These are phyloP conservation scores for Microglena sp. DNA, from an alignment of 139 green algal genomes.

Conservation along the genomic window DNA sequence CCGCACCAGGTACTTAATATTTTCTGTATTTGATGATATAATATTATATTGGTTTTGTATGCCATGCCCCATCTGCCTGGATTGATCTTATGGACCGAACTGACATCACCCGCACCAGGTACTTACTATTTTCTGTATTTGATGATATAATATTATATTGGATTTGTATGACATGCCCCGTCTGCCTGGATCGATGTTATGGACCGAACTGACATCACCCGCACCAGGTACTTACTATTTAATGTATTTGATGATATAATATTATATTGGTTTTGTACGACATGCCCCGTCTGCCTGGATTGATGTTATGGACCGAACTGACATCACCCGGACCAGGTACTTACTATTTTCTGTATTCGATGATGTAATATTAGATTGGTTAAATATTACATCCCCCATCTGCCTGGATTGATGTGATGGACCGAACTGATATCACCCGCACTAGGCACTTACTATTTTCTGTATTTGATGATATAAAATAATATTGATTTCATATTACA, in stretches of 20 bases:
- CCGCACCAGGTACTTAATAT: slow-evolving; percentile 25
- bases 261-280: too few species aligned
- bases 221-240: slow-evolving; percentile 23
- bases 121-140: too few species aligned
- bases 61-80: too few species aligned
- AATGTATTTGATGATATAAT: too few species aligned
- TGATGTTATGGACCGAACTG: slow-evolving; percentile 7
- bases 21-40: too few species aligned
- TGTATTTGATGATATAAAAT: too few species aligned
- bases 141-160: too few species aligned
- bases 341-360: too few species aligned
- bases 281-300: too few species aligned
- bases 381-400: slow-evolving; percentile 78
- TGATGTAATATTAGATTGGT: too few species aligned
- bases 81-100: slow-evolving; percentile 9
- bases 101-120: background rate
- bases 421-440: slow-evolving; percentile 47
- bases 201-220: slow-evolving; percentile 50
- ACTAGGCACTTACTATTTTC: slow-evolving; percentile 21
- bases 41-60: too few species aligned
- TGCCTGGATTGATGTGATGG: slow-evolving; percentile 85
- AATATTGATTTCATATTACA: too few species aligned
- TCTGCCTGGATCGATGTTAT: slow-evolving; percentile 87
- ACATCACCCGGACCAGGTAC: background rate
- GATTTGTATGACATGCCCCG: slow-evolving; percentile 78